Evolutionary conservation across 2,329 filamentous ascomycete species (phyloP).

Genomic region (Talaromyces islandicus): DNA sequence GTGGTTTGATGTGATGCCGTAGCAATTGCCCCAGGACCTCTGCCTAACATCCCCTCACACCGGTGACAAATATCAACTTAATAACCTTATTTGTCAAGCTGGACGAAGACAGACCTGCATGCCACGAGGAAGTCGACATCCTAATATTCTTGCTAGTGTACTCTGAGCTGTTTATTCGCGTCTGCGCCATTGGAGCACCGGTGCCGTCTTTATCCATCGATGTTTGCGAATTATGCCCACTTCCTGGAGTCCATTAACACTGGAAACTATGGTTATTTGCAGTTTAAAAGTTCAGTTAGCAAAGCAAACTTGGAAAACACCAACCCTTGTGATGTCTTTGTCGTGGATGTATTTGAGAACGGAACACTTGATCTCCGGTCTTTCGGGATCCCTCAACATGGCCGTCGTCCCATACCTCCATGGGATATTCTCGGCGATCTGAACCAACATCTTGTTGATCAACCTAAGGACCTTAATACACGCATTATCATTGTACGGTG

Average conservation of each 20-base stretch:
- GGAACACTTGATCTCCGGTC: neutral
- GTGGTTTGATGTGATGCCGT: too few species aligned
- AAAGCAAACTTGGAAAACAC: neutral
- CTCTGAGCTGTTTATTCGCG: neutral
- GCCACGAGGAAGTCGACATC: too few species aligned
- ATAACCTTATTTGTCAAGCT: too few species aligned
- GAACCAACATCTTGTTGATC: neutral
- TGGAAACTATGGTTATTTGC: neutral
- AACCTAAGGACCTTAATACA: neutral
- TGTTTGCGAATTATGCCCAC: neutral
- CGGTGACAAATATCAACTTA: too few species aligned
- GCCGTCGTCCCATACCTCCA: neutral
- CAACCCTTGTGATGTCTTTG: neutral
- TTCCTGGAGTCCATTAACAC: neutral
- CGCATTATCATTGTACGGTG: neutral
- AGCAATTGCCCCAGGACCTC: too few species aligned
- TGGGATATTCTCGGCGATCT: neutral
- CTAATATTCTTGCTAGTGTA: neutral
- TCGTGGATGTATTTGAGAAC: neutral
- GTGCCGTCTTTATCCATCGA: neutral
- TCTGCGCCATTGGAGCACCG: neutral
- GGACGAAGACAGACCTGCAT: too few species aligned
- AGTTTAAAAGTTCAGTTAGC: neutral
- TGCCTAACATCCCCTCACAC: too few species aligned
- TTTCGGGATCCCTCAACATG: neutral